Conservation (phyloP, 345 rosid species). For the Syzygium grande region DNA sequence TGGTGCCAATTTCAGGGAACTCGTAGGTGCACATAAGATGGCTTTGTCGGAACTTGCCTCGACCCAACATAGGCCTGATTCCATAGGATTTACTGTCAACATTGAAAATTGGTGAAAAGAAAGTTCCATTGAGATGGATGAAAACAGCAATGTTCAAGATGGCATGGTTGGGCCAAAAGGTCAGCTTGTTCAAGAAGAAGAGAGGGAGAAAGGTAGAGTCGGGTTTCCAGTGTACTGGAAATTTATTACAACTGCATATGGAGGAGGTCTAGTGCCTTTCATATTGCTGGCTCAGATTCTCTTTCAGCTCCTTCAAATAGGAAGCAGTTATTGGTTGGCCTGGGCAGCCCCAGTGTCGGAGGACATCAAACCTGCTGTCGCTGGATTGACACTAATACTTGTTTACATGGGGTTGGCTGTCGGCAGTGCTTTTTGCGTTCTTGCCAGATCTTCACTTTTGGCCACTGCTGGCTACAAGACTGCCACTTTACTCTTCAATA, state of each 20-base stretch:
- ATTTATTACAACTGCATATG: slow-evolving; percentile 49
- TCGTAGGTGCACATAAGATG: slow-evolving; percentile 61
- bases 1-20: slow-evolving; percentile 62
- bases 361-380: slow-evolving; percentile 33
- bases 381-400: slow-evolving; percentile 23
- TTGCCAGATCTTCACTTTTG: slow-evolving; percentile 32
- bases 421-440: slow-evolving; percentile 48
- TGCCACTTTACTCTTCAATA: slow-evolving; percentile 48
- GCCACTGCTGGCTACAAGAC: slow-evolving; percentile 48
- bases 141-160: slow-evolving; percentile 8
- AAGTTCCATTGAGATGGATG: slow-evolving; percentile 7
- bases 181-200: slow-evolving; percentile 83
- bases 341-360: slow-evolving; percentile 55
- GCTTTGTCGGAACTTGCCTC: slow-evolving; percentile 50
- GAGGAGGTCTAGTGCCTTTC: slow-evolving; percentile 61
- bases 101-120: slow-evolving; percentile 6
- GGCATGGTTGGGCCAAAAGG: slow-evolving; percentile 33
- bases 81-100: slow-evolving; percentile 4
- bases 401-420: slow-evolving; percentile 42
- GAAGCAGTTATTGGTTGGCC: slow-evolving; percentile 79
- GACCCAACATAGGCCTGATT: slow-evolving; percentile 12
- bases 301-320: slow-evolving; percentile 52
- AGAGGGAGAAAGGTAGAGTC: slow-evolving; percentile 77
- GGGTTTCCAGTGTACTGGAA: slow-evolving; percentile 61
- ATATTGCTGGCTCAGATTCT: slow-evolving; percentile 45